Evolutionary conservation across 2,329 filamentous ascomycete species (phyloP).

Genomic region (Fusarium decemcellulare): DNA sequence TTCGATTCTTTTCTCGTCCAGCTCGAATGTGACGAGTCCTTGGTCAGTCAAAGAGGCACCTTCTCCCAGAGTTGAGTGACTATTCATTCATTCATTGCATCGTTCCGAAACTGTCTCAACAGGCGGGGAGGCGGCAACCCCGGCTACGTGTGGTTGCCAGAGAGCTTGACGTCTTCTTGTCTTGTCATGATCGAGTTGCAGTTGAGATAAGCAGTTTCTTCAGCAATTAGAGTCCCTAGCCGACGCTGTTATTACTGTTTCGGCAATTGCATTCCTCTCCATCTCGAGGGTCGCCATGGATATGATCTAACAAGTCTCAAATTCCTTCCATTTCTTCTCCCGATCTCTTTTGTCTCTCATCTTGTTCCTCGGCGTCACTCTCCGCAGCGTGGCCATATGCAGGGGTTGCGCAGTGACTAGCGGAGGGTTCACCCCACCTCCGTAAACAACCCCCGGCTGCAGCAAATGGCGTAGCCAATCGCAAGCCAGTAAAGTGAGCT

Average conservation of each 20-base stretch:
- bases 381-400: conserved; percentile 18
- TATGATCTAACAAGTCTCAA: conserved; percentile 7
- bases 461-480: conserved; percentile 35
- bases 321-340: conserved; percentile 29
- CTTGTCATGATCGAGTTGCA: neutral
- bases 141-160: conserved; percentile 12
- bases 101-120: conserved; percentile 3
- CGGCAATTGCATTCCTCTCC: conserved; percentile 26
- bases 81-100: neutral
- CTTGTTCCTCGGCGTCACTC: conserved; percentile 10
- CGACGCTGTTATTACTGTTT: conserved; percentile 2
- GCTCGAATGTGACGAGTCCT: neutral
- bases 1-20: neutral
- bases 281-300: neutral
- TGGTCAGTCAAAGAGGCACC: neutral
- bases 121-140: neutral
- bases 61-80: neutral
- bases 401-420: conserved; percentile 12
- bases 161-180: neutral
- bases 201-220: conserved; percentile 3
- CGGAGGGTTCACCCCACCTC: conserved; percentile 26
- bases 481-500: conserved; percentile 5
- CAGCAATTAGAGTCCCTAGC: neutral
- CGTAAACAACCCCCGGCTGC: conserved; percentile 18
- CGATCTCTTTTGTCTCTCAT: conserved; percentile 11